Conservation (phyloP, 2,329 filamentous ascomycete genomes). For the Drechslerella coelobrocha region DNA sequence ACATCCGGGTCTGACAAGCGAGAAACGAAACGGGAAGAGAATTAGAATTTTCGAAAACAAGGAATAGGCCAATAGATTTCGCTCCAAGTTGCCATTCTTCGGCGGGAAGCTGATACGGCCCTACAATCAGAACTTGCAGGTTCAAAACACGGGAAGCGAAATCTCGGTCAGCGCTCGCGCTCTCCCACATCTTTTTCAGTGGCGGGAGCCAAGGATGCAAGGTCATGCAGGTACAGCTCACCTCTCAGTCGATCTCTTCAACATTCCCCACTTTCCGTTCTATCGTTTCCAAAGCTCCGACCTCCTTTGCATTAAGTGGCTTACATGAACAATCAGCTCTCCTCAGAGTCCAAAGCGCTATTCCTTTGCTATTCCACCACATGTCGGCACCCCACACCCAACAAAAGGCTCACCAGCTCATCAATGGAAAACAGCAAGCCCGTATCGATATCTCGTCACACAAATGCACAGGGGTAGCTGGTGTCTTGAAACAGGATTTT, state of each 20-base stretch:
- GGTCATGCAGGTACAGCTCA: constrained; percentile 27
- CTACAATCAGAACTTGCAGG: not conserved
- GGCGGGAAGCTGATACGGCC: constrained; percentile 11
- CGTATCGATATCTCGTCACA: constrained; percentile 11
- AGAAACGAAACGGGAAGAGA: constrained; percentile 27
- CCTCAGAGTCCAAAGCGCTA: not conserved
- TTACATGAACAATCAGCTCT: not conserved
- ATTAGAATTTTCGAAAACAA: not conserved
- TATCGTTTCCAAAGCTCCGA: not conserved
- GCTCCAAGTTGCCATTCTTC: constrained; percentile 5
- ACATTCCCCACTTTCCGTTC: not conserved
- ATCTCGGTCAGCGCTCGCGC: not conserved
- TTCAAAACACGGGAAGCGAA: not conserved
- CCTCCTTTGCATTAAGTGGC: not conserved
- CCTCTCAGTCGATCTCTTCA: not conserved
- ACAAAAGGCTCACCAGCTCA: constrained; percentile 14
- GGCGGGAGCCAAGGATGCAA: not conserved
- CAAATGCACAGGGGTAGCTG: constrained; percentile 14
- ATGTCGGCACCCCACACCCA: constrained; percentile 18
- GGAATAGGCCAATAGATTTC: not conserved
- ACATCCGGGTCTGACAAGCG: constrained; percentile 20
- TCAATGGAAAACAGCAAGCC: constrained; percentile 11
- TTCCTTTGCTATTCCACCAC: constrained; percentile 22
- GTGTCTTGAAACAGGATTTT: constrained; percentile 28
- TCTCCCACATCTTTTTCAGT: not conserved